A percentile compares a stretch with the other conserved stretches of the same genome.
phyloP scores from a whole-genome alignment of 2,329 filamentous ascomycete genomes.

The Eurotiales sp. region DNA sequence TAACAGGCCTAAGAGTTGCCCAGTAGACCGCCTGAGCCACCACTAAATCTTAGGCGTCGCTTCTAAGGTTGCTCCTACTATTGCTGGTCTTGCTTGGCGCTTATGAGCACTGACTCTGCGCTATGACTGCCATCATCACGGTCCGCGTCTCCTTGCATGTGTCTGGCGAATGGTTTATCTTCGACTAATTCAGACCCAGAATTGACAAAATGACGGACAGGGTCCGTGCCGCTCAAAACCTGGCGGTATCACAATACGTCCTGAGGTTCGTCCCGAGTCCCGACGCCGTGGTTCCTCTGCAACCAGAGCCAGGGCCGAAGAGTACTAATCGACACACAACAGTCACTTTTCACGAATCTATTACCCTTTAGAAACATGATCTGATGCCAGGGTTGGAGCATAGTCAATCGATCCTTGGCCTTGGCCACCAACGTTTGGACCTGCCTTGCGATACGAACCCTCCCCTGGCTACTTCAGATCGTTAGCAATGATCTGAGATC shows the following conservation, averaged over 20 bases:
- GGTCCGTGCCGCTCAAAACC: too few species aligned
- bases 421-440: too few species aligned
- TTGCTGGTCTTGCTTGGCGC: not conserved
- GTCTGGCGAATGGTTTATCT: not conserved
- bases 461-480: too few species aligned
- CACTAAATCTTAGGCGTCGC: not conserved
- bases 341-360: not conserved
- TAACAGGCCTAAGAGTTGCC: too few species aligned
- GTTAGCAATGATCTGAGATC: not conserved
- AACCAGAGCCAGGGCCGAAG: not conserved
- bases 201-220: not conserved
- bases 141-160: constrained; percentile 3
- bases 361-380: not conserved
- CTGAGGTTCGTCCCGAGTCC: not conserved
- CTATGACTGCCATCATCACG: not conserved
- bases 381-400: not conserved
- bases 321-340: not conserved
- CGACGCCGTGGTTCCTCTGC: not conserved
- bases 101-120: not conserved
- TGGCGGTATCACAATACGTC: too few species aligned
- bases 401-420: not conserved
- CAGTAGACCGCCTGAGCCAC: not conserved
- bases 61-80: too few species aligned
- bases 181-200: not conserved
- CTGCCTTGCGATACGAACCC: too few species aligned